Evolutionary conservation across 1,139 yeast genomes (phyloP).

Genomic region (Geotrichum europaeum): DNA sequence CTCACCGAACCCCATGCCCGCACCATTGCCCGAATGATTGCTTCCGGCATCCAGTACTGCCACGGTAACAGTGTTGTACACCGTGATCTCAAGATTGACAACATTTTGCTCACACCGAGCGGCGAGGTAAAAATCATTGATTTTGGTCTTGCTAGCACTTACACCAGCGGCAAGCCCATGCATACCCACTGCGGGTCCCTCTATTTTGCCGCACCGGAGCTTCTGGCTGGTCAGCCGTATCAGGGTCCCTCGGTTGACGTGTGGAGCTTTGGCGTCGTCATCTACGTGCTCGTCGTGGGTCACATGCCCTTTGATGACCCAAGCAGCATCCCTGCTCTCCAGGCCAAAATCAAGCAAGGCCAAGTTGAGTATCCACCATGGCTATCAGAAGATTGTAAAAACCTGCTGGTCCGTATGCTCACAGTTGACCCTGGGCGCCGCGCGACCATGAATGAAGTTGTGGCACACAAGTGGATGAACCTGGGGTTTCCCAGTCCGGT

Average conservation of each 20-base stretch:
- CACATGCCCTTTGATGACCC: background rate
- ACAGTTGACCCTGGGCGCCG: slow-evolving; percentile 83
- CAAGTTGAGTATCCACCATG: slow-evolving; percentile 84
- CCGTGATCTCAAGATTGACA: slow-evolving; percentile 35
- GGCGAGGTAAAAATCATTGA: slow-evolving; percentile 90
- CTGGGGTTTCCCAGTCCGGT: slow-evolving; percentile 77
- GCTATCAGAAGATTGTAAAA: slow-evolving; percentile 73
- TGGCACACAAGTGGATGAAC: slow-evolving; percentile 91
- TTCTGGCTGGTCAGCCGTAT: slow-evolving; percentile 4
- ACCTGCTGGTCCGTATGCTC: slow-evolving; percentile 77
- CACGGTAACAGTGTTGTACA: slow-evolving; percentile 88
- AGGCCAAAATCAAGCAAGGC: slow-evolving; percentile 89
- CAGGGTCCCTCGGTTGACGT: slow-evolving; percentile 14
- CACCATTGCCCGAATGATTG: slow-evolving; percentile 35
- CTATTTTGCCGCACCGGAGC: slow-evolving; percentile 16
- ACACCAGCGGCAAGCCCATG: background rate
- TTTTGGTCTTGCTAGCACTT: slow-evolving; percentile 61
- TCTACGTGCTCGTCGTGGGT: slow-evolving; percentile 9
- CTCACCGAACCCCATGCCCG: background rate
- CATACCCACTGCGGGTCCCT: slow-evolving; percentile 1
- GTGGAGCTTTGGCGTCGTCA: slow-evolving; percentile 18
- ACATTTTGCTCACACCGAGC: slow-evolving; percentile 80
- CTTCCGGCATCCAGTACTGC: slow-evolving; percentile 80
- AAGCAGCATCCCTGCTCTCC: slow-evolving; percentile 65
- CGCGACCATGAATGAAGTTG: slow-evolving; percentile 71